phyloP scores from a whole-genome alignment of 106 monocot species.

The Phalaenopsis equestris region DNA sequence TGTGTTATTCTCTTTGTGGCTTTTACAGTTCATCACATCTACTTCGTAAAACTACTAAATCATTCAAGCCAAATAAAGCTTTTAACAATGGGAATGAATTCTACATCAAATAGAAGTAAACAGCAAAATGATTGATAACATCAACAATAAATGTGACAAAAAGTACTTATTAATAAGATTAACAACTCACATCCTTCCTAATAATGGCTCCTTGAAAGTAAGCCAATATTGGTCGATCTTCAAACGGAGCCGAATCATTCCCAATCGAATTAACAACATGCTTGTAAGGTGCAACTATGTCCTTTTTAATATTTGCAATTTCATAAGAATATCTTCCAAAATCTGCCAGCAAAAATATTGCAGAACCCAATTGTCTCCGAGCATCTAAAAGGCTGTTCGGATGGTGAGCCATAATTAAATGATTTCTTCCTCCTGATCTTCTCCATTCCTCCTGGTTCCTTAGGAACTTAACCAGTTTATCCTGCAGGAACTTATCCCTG shows the following conservation, averaged over 20 bases:
- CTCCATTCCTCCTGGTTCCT: conserved; percentile 48
- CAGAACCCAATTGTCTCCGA: conserved; percentile 29
- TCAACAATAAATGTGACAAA: neutral
- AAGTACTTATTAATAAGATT: neutral
- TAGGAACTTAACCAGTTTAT: conserved; percentile 58
- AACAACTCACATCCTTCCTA: conserved; percentile 68
- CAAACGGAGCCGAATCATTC: conserved; percentile 42
- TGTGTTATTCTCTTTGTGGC: too few relatives aligned
- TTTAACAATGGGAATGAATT: neutral
- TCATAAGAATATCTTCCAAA: conserved; percentile 68
- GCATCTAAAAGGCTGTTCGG: conserved; percentile 74
- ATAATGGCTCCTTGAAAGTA: conserved; percentile 52
- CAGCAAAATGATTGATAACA: neutral
- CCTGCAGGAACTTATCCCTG: conserved; percentile 44
- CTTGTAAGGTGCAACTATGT: conserved; percentile 54
- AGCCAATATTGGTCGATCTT: conserved; percentile 33
- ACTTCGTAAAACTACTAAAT: neutral
- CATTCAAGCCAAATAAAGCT: neutral
- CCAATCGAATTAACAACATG: conserved; percentile 38
- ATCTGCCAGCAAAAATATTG: conserved; percentile 65
- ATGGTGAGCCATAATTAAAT: conserved; percentile 79
- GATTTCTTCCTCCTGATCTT: conserved; percentile 53
- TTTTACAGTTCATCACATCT: too few relatives aligned
- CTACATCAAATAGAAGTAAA: neutral
- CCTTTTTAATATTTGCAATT: conserved; percentile 65